Base-by-base conservation (phyloP, 2,329 filamentous ascomycete genomes). In the Zasmidium citrigriseum region DNA sequence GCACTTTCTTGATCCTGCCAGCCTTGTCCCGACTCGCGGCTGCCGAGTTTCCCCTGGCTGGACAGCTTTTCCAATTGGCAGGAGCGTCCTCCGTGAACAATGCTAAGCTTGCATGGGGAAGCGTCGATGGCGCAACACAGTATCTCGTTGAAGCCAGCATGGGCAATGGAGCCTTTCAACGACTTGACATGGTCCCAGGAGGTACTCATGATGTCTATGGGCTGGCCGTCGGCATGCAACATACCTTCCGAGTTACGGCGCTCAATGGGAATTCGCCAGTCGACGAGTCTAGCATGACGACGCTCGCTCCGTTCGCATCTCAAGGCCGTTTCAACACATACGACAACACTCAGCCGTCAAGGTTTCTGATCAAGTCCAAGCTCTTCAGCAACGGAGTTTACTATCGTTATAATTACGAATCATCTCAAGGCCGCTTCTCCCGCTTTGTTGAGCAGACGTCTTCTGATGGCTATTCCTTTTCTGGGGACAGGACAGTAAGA, bases 341-440 rank as follows among this genome's bases (percentile, higher is more conserved):
- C 46, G 62, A 63, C 53, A 66, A 66, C 44, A 64, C 62, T 4
- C 51, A 50, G 21, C 21, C 27, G 11, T 61, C 62, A 0, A 2
- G 24, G 1, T 24, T 57, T 4, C 27, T 38, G 5, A 45, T 63
- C 23, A 64, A 63, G 55, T 58, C 59, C 3, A 54, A 61, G 7
- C 54, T 66, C 25, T 49, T 20, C 48, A 59, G 21, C 3, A 55
- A 60, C 41, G 59, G 59, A 1, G 52, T 64, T n/a, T 67, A 64
- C 52, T 67, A 67, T 55, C 57, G 54, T 4, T 64, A 67, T 58
- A 65, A 61, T 41, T 67, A 63, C 46, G 58, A 62, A 23, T 54
- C 55, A 4, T 24, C 4, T 41, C 49, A 18, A 60, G 60, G 61
- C 3, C 57, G 58, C 52, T 61, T 62, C 47, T 50, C 44, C 21